phyloP scores from a whole-genome alignment of 2,329 filamentous ascomycete species.

The Fusarium sororula region DNA sequence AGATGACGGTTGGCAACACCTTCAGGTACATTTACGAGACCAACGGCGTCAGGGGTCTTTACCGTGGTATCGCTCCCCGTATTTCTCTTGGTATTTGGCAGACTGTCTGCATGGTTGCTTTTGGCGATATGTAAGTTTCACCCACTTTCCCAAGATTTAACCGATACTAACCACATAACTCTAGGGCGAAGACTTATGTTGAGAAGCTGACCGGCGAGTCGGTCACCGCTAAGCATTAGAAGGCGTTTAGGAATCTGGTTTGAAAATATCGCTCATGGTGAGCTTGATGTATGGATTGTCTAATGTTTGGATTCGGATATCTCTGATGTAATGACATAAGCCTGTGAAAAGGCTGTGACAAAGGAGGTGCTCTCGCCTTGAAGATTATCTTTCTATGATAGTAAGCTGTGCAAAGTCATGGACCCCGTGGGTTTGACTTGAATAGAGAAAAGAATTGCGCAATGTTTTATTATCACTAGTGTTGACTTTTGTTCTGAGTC shows the following conservation, averaged over 20 bases:
- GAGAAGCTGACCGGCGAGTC: constrained; percentile 72
- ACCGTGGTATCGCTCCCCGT: constrained; percentile 93
- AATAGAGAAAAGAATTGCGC: constrained; percentile 33
- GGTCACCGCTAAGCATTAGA: constrained; percentile 74
- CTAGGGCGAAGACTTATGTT: constrained; percentile 73
- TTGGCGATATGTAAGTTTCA: constrained; percentile 89
- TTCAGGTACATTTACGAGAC: constrained; percentile 87
- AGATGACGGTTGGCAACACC: constrained; percentile 94
- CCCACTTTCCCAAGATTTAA: not conserved
- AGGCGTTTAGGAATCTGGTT: constrained; percentile 45
- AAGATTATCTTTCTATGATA: constrained; percentile 23
- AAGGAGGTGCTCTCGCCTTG: constrained; percentile 16
- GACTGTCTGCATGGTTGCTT: constrained; percentile 99
- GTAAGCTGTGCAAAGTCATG: constrained; percentile 21
- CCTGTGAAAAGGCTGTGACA: constrained; percentile 2
- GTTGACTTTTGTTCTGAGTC: not conserved
- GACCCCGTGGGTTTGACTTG: constrained; percentile 11
- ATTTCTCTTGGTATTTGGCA: constrained; percentile 98
- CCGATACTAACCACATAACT: constrained; percentile 30
- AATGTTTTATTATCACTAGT: not conserved
- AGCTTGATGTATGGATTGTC: constrained; percentile 29
- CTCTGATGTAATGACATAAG: constrained; percentile 19
- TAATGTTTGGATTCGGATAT: constrained; percentile 32
- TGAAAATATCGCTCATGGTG: constrained; percentile 28
- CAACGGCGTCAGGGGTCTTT: constrained; percentile 91